These are phyloP conservation scores for Grosmannia penicillata DNA, from an alignment of 2,329 filamentous ascomycete genomes.

Conservation along the genomic window DNA sequence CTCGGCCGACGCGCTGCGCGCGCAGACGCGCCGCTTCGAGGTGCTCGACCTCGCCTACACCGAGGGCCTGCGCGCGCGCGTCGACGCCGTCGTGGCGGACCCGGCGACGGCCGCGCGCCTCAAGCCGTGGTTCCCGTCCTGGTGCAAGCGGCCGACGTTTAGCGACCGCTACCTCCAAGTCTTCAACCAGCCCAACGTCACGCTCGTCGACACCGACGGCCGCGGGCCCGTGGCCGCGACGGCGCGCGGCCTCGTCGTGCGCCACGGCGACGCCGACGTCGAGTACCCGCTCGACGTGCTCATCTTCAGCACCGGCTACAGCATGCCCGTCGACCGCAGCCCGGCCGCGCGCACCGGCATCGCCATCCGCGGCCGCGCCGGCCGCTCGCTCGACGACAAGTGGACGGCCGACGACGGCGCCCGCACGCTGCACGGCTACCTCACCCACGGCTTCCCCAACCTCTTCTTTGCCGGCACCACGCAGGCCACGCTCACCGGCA, in stretches of 20 bases:
- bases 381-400: background rate
- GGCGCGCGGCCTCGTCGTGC: slow-evolving; percentile 28
- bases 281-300: slow-evolving; percentile 24
- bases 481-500: background rate
- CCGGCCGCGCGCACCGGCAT: background rate
- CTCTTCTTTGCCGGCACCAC: background rate
- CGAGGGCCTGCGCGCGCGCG: slow-evolving; percentile 29
- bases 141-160: slow-evolving; percentile 51
- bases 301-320: background rate
- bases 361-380: background rate
- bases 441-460: background rate
- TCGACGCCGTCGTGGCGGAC: slow-evolving; percentile 38
- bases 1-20: background rate
- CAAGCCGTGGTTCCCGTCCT: slow-evolving; percentile 44
- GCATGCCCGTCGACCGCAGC: background rate
- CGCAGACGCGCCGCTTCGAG: slow-evolving; percentile 20
- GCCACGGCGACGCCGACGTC: no score
- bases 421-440: background rate
- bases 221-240: slow-evolving; percentile 33
- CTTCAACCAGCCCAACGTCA: slow-evolving; percentile 45
- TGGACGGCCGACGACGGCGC: background rate
- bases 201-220: slow-evolving; percentile 43
- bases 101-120: slow-evolving; percentile 32
- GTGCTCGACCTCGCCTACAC: slow-evolving; percentile 25
- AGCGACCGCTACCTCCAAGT: slow-evolving; percentile 42